Evolutionary conservation across 305 asterid genomes (phyloP).

Genomic region (Nicotiana rustica): DNA sequence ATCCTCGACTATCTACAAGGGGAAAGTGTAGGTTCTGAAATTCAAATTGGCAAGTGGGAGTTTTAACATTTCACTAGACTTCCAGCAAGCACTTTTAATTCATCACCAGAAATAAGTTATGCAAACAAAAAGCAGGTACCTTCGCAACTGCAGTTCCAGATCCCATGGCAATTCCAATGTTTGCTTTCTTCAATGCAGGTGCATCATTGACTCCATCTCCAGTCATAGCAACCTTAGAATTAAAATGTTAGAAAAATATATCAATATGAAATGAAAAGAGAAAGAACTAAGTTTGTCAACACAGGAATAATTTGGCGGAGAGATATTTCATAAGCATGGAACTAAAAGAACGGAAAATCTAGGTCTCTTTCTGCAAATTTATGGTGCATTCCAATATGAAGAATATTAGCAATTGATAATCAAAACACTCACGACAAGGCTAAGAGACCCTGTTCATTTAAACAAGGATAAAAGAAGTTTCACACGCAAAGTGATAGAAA

Average conservation of each 20-base stretch:
- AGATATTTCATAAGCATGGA: slow-evolving; percentile 33
- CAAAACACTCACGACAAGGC: slow-evolving; percentile 14
- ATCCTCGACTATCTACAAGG: slow-evolving; percentile 7
- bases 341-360: slow-evolving; percentile 17
- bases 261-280: neutral
- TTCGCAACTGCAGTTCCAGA: slow-evolving; percentile 99
- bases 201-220: slow-evolving; percentile 99
- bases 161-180: slow-evolving; percentile 99
- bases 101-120: slow-evolving; percentile 30
- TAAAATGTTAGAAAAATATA: slow-evolving; percentile 24
- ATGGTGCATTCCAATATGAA: slow-evolving; percentile 3
- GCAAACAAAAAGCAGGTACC: slow-evolving; percentile 53
- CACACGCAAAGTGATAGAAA: slow-evolving; percentile 10
- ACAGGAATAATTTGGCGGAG: neutral
- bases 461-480: slow-evolving; percentile 15
- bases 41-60: neutral
- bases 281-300: slow-evolving; percentile 17
- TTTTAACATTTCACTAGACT: neutral
- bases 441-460: slow-evolving; percentile 21
- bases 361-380: slow-evolving; percentile 17
- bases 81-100: slow-evolving; percentile 16
- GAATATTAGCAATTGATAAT: slow-evolving; percentile 21
- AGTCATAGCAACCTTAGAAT: slow-evolving; percentile 96
- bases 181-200: slow-evolving; percentile 97
- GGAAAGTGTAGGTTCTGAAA: neutral